These are phyloP conservation scores for Aspergillus pseudonomiae DNA, from an alignment of 2,329 filamentous ascomycete genomes.

Conservation along the genomic window DNA sequence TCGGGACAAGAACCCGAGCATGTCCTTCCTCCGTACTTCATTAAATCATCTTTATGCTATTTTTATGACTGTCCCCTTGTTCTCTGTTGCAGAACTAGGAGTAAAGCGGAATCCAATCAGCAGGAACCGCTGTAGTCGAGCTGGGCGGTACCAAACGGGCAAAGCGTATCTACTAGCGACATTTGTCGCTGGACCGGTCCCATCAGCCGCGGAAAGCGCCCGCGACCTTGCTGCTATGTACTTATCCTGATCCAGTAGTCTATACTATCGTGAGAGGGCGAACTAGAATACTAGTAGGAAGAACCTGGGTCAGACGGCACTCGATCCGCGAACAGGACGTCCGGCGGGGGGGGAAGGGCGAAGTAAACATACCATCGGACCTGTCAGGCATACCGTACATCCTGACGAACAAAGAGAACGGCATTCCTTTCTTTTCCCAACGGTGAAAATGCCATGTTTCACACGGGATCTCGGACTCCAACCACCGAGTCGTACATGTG, in stretches of 20 bases:
- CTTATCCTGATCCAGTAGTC: background rate
- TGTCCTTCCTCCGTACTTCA: background rate
- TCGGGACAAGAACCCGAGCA: background rate
- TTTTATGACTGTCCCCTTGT: background rate
- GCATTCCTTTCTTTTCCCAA: background rate
- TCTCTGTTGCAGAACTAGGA: background rate
- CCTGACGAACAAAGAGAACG: background rate
- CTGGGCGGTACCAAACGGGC: background rate
- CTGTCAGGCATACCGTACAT: background rate
- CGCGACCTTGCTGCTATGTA: background rate
- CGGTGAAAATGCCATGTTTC: background rate
- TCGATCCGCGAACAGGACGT: background rate
- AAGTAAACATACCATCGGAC: background rate
- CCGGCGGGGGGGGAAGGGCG: background rate
- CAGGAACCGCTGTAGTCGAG: background rate
- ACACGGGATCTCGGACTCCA: background rate
- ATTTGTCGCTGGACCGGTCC: background rate
- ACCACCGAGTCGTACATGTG: background rate
- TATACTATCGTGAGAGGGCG: background rate
- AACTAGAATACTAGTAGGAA: background rate
- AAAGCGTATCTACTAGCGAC: background rate
- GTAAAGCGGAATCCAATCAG: background rate
- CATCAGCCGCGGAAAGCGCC: slow-evolving; percentile 31
- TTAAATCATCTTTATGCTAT: background rate
- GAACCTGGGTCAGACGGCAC: background rate